Percentiles rank a stretch among this genome's conserved stretches.
Conservation (phyloP, 73 alveolate species). For the Symbiodinium pilosum region DNA sequence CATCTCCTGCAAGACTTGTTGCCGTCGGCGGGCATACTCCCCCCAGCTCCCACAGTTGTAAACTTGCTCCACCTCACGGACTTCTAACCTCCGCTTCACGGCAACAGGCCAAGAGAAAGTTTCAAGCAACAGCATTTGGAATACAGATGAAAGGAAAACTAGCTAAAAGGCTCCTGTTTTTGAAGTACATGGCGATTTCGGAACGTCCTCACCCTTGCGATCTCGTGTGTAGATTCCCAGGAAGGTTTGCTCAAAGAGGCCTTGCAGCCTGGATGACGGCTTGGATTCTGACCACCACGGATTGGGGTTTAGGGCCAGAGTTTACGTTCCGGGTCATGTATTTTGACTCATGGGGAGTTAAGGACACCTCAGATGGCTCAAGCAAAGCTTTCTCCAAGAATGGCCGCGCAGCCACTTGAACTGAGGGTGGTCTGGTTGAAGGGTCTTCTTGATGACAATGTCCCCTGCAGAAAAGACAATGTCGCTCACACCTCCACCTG, state of each 20-base stretch:
- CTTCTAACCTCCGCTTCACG: too few relatives aligned
- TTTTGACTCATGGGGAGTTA: too few relatives aligned
- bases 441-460: constrained; percentile 19
- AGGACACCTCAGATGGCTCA: too few relatives aligned
- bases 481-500: constrained; percentile 4
- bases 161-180: background rate
- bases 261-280: too few relatives aligned
- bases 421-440: constrained; percentile 17
- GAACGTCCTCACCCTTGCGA: constrained; percentile 48
- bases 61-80: constrained; percentile 72
- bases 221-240: constrained; percentile 71
- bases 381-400: too few relatives aligned
- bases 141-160: too few relatives aligned
- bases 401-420: background rate
- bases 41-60: constrained; percentile 85
- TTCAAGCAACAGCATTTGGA: too few relatives aligned
- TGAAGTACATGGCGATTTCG: too few relatives aligned
- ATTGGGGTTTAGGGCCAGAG: too few relatives aligned
- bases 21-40: constrained; percentile 31
- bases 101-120: background rate
- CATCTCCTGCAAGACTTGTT: background rate
- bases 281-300: too few relatives aligned
- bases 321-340: too few relatives aligned
- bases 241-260: constrained; percentile 70
- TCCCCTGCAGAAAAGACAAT: constrained; percentile 75